These are phyloP conservation scores for Leishmania gerbilli DNA, from an alignment of 208 protist genomes.

Conservation along the genomic window DNA sequence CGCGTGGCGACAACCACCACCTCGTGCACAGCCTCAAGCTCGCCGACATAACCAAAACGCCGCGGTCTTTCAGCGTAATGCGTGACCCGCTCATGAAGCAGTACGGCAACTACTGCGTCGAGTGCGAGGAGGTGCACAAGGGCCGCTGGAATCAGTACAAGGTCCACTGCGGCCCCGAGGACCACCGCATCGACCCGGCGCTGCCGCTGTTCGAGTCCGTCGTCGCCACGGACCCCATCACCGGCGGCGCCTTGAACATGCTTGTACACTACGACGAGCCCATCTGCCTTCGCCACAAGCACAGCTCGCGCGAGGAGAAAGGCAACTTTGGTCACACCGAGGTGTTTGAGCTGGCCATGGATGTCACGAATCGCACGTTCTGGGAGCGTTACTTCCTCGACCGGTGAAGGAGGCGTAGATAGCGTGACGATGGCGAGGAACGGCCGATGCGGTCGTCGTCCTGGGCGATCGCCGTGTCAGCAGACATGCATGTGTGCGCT, in stretches of 20 bases:
- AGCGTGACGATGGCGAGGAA: not conserved
- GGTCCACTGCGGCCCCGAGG: conserved; percentile 65
- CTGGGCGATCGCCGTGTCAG: not conserved
- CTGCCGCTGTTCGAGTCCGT: conserved; percentile 67
- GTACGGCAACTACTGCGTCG: conserved; percentile 71
- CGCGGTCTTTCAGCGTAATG: conserved; percentile 46
- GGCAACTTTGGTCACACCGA: conserved; percentile 63
- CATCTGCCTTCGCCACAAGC: conserved; percentile 71
- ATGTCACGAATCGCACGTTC: conserved; percentile 50
- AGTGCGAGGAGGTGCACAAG: conserved; percentile 40
- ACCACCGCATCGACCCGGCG: conserved; percentile 55
- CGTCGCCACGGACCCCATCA: conserved; percentile 31
- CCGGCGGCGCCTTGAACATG: conserved; percentile 25
- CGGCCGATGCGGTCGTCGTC: not conserved
- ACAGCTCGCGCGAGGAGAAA: conserved; percentile 57
- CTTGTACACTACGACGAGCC: conserved; percentile 72
- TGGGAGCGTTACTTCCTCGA: conserved; percentile 82
- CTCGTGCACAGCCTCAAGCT: conserved; percentile 73
- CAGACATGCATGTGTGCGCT: not conserved
- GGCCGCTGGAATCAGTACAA: conserved; percentile 71
- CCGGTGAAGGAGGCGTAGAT: conserved; percentile 28
- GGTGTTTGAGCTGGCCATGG: conserved; percentile 76
- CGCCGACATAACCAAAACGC: conserved; percentile 61
- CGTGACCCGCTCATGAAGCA: conserved; percentile 47
- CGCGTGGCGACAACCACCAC: conserved; percentile 72